Base-by-base conservation (phyloP, 1,284 basidiomycete genomes). In the Apiotrichum brassicae region DNA sequence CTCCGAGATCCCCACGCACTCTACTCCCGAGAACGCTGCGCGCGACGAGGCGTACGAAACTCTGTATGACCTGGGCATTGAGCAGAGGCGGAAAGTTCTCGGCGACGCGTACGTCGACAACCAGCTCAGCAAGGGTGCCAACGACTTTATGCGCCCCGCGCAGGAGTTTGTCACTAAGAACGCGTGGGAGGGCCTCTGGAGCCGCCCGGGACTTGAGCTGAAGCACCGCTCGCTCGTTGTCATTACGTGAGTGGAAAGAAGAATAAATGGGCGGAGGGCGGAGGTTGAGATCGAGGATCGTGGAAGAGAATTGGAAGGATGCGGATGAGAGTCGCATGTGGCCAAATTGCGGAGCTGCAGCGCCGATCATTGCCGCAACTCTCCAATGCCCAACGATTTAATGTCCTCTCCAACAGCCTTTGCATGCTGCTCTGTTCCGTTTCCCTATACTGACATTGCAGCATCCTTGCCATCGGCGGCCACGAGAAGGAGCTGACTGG, bases 201-300 rank as follows among this genome's bases (percentile, higher is more conserved):
- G 38, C 30, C 54, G 54, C 4, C 50, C 50, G 13, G 54, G 54
- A 7, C 48, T 56, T 8, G 54, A 56, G 54, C 48, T 56, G 38
- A 56, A 56, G 51, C 46, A 56, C 54, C 51, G 54, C 51, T 53
- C 51, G 38, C 46, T 56, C 2, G 54, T 56, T 6, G 54, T 56
- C 30, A 56, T 56, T 30, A 56, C 54, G 53, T 55, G 53, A 51
- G 53, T 51, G 13, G 42, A 20, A 8, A 34, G 24, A 4, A 9
- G 25, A 18, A 13, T 8, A 24, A n/a, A n/a, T n/a, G n/a, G n/a
- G n/a, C n/a, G 38, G 38, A 4, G 6, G 16, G 9, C 9, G 2
- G 22, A 18, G 34, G 34, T 36, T 13, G 16, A 9, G 16, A n/a
- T 13, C 3, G 19, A 3, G 37, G 37, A 12, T 12, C n/a, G 11